These are phyloP conservation scores for Lecanicillium sp. DNA, from an alignment of 2,329 filamentous ascomycete species.

Conservation along the genomic window DNA sequence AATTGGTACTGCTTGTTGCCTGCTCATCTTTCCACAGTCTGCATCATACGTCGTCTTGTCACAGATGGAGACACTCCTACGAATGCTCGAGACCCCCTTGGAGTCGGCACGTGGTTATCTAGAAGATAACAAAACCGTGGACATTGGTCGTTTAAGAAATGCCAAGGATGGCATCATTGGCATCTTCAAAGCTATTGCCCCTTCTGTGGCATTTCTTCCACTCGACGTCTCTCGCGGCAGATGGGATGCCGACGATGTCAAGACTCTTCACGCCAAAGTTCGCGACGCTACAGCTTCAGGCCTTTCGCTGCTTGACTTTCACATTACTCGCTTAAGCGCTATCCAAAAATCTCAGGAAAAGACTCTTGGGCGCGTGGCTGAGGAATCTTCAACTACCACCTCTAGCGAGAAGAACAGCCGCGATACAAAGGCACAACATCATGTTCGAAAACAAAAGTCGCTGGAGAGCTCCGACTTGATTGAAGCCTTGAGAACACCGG, in stretches of 20 bases:
- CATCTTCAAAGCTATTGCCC: conserved; percentile 27
- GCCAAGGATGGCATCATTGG: conserved; percentile 20
- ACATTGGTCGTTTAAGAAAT: conserved; percentile 17
- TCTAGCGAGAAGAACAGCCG: conserved; percentile 8
- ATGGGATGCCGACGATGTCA: conserved; percentile 36
- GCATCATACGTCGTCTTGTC: conserved; percentile 34
- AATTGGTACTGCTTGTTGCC: conserved; percentile 31
- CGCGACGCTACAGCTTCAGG: conserved; percentile 25
- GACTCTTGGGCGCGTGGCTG: background rate
- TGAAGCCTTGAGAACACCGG: conserved; percentile 27
- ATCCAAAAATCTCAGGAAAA: conserved; percentile 13
- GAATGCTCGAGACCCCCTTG: conserved; percentile 22
- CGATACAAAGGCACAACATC: background rate
- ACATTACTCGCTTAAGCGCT: conserved; percentile 23
- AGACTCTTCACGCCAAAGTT: conserved; percentile 24
- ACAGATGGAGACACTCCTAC: conserved; percentile 21
- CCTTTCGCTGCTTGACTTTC: conserved; percentile 32
- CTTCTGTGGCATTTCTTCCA: conserved; percentile 32
- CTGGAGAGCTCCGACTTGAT: conserved; percentile 24
- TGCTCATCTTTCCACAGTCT: conserved; percentile 41
- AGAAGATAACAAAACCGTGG: conserved; percentile 14
- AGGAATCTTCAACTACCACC: background rate
- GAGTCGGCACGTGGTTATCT: conserved; percentile 19
- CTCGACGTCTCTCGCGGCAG: conserved; percentile 36
- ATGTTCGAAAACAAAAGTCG: conserved; percentile 18